phyloP scores from a whole-genome alignment of 179 eudicot species.

The Silene vulgaris region DNA sequence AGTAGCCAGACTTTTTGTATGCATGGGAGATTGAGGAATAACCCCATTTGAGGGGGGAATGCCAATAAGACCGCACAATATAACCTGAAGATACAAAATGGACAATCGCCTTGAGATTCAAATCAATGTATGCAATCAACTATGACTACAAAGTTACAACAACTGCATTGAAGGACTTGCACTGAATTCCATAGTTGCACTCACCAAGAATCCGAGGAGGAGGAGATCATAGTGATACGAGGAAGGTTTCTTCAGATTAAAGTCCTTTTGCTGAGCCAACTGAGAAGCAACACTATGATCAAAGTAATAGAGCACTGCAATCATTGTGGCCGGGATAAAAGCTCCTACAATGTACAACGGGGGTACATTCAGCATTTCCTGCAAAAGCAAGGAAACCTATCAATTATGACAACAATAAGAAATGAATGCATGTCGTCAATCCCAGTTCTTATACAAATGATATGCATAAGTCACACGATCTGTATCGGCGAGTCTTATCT shows the following conservation, averaged over 20 bases:
- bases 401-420: slow-evolving; percentile 11
- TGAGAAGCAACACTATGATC: slow-evolving; percentile 99
- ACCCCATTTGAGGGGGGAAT: slow-evolving; percentile 98
- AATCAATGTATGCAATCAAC: slow-evolving; percentile 1
- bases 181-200: slow-evolving; percentile 9
- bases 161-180: background rate
- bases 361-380: slow-evolving; percentile 90
- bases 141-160: background rate
- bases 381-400: slow-evolving; percentile 14
- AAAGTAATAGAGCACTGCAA: slow-evolving; percentile 94
- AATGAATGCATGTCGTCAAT: background rate
- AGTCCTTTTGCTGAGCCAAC: slow-evolving; percentile 90
- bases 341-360: slow-evolving; percentile 80
- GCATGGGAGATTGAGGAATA: slow-evolving; percentile 99
- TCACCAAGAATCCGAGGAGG: slow-evolving; percentile 81
- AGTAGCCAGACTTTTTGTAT: slow-evolving; percentile 93
- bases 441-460: background rate
- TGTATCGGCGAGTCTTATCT: background rate
- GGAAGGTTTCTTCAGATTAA: slow-evolving; percentile 87
- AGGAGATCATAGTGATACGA: slow-evolving; percentile 96
- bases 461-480: background rate
- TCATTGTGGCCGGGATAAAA: slow-evolving; percentile 96
- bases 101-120: background rate
- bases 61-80: slow-evolving; percentile 85
- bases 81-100: slow-evolving; percentile 39